Evolutionary conservation across 139 green algal species (phyloP), one percentile per base, ranked within the genome.

Genomic region (Chlorella sp.): DNA sequence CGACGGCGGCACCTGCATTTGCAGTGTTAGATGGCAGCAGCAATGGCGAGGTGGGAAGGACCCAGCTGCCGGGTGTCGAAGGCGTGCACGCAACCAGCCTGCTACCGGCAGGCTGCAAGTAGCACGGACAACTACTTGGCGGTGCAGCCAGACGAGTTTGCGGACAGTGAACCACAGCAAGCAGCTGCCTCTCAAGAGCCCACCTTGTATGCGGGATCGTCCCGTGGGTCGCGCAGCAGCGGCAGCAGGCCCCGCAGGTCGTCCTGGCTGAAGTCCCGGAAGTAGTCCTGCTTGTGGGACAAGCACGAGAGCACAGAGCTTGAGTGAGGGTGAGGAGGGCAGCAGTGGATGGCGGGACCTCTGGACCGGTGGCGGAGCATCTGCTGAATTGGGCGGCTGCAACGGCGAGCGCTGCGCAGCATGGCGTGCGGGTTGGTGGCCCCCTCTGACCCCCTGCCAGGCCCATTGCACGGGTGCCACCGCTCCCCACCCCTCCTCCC

Each of bases 211-310:
- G 86, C 85, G 11, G 94, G 91, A 69, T 96, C 94, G 2, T 91
- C 78, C 25, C 89, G 65, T 1, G 88, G 87, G 39, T 91, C 81
- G 3, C 57, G 51, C 21, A 63, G 74, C 11, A 81, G 64, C 0
- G 89, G 86, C 38, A 95, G 65, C 47, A 97, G 83, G 16, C 84
- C 82, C 17, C 80, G 70, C 15, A 97, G 39, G 69, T 97, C 94
- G 60, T 97, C 92, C n/a, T 86, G 85, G 4, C 90, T 94, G 7
- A 96, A 78, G 63, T 95, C 90, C 0, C 94, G 85, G 78, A 97
- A 97, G 87, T 95, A 96, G 34, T 96, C 94, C 92, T 96, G 89
- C 64, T 47, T 18, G 25, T n/a, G n/a, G n/a, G n/a, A n/a, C n/a
- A n/a, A n/a, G n/a, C n/a, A n/a, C n/a, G n/a, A n/a, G n/a, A n/a